These are phyloP conservation scores for Aspergillus vadensis DNA, from an alignment of 2,329 filamentous ascomycete species.

Conservation along the genomic window DNA sequence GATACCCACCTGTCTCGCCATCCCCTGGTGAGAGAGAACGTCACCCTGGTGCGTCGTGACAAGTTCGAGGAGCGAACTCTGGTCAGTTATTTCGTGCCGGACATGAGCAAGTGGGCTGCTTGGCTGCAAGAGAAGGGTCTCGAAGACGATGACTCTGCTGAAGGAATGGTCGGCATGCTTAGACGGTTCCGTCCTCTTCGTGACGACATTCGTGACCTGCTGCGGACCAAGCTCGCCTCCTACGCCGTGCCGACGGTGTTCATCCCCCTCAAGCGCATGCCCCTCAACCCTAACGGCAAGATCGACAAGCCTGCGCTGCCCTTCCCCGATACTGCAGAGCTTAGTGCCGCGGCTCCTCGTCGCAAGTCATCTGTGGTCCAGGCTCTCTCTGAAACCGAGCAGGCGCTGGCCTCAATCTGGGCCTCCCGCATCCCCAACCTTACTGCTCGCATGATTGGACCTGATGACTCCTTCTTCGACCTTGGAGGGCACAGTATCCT, in stretches of 20 bases:
- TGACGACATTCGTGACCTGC: conserved; percentile 64
- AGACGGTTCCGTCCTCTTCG: conserved; percentile 63
- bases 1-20: conserved; percentile 77
- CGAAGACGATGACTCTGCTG: conserved; percentile 54
- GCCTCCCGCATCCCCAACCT: conserved; percentile 67
- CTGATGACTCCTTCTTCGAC: conserved; percentile 72
- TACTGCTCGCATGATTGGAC: conserved; percentile 67
- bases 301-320: conserved; percentile 77
- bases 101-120: conserved; percentile 70
- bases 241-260: conserved; percentile 77
- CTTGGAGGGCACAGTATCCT: conserved; percentile 78
- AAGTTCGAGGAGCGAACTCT: conserved; percentile 82
- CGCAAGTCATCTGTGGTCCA: conserved; percentile 53
- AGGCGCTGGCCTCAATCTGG: conserved; percentile 71
- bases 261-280: conserved; percentile 71
- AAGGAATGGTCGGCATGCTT: conserved; percentile 57
- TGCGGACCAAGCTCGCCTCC: conserved; percentile 70
- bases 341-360: conserved; percentile 58
- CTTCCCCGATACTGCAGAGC: conserved; percentile 73
- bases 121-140: conserved; percentile 63
- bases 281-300: conserved; percentile 84
- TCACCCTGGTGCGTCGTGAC: conserved; percentile 81
- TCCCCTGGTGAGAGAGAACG: conserved; percentile 77
- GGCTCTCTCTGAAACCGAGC: conserved; percentile 60
- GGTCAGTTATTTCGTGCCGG: conserved; percentile 88